Evolutionary conservation across 2,329 filamentous ascomycete genomes (phyloP).

Genomic region (Fulvia fulva): DNA sequence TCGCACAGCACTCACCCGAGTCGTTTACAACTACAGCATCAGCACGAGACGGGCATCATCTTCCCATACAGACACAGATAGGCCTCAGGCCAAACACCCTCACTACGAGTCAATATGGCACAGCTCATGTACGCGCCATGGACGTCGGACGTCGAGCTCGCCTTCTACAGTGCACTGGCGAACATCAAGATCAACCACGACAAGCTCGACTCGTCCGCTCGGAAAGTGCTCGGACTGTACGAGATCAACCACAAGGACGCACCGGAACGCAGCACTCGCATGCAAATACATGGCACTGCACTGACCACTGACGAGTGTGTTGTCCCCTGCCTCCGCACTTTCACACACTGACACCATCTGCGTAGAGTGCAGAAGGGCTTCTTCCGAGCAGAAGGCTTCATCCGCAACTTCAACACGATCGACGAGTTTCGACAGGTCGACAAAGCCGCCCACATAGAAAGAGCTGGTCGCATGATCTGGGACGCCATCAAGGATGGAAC

Average conservation of each 20-base stretch:
- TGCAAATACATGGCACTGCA: conserved; percentile 86
- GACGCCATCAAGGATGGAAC: conserved; percentile 95
- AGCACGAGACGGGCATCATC: too few species aligned
- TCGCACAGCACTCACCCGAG: neutral
- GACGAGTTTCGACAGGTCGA: conserved; percentile 87
- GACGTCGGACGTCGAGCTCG: conserved; percentile 88
- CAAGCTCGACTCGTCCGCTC: conserved; percentile 90
- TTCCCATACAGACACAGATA: too few species aligned
- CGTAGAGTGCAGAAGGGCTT: conserved; percentile 63
- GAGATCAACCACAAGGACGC: conserved; percentile 70
- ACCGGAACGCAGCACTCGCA: conserved; percentile 73
- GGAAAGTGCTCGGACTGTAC: conserved; percentile 81
- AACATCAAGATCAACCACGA: conserved; percentile 93
- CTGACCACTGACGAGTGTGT: conserved; percentile 78
- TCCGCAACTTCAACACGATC: conserved; percentile 93
- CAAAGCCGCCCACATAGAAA: conserved; percentile 71
- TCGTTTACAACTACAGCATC: too few species aligned
- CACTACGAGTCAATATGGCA: conserved; percentile 19
- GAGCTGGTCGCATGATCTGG: conserved; percentile 86
- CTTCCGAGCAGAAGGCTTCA: conserved; percentile 84
- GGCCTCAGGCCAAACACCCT: too few species aligned
- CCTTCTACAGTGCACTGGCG: conserved; percentile 91
- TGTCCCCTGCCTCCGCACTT: neutral
- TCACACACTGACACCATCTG: neutral
- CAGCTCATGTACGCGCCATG: conserved; percentile 78